Percentiles rank a stretch among this genome's conserved stretches.
These are phyloP conservation scores for Zygosaccharomyces rouxii DNA, from an alignment of 805 yeast genomes.

Conservation along the genomic window DNA sequence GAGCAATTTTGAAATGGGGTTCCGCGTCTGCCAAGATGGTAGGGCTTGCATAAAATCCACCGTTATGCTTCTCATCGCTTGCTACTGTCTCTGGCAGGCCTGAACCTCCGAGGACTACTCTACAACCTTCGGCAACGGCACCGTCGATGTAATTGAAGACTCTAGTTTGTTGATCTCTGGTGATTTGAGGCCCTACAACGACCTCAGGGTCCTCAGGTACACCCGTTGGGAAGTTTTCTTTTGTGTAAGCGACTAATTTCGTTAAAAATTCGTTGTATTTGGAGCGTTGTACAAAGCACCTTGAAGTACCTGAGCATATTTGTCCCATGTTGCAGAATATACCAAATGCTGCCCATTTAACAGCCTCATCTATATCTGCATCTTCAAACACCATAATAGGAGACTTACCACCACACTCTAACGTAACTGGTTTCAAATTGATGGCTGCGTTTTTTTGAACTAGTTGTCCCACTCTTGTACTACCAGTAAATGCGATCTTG, in stretches of 20 bases:
- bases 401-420: slow-evolving; percentile 53
- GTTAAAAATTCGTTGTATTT: slow-evolving; percentile 48
- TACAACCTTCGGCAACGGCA: slow-evolving; percentile 54
- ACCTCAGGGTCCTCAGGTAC: slow-evolving; percentile 41
- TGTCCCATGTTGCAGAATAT: slow-evolving; percentile 60
- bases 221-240: slow-evolving; percentile 41
- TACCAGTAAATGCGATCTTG: slow-evolving; percentile 55
- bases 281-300: slow-evolving; percentile 53
- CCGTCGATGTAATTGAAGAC: slow-evolving; percentile 43
- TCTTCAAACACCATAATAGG: slow-evolving; percentile 46
- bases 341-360: slow-evolving; percentile 51
- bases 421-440: slow-evolving; percentile 45
- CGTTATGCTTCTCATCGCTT: slow-evolving; percentile 14
- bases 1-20: slow-evolving; percentile 39
- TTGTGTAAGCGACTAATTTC: slow-evolving; percentile 36
- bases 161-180: slow-evolving; percentile 45
- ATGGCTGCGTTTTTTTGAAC: slow-evolving; percentile 41
- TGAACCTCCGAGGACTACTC: slow-evolving; percentile 43
- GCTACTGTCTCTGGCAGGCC: slow-evolving; percentile 31
- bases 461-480: slow-evolving; percentile 45
- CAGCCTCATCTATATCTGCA: slow-evolving; percentile 44
- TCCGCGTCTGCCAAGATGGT: slow-evolving; percentile 46
- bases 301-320: slow-evolving; percentile 61
- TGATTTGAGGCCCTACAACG: slow-evolving; percentile 53
- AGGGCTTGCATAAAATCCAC: slow-evolving; percentile 43